A percentile compares a stretch with the other conserved stretches of the same genome.
phyloP scores from a whole-genome alignment of 192 early-diverging fungal genomes.

The Gonapodya sp. region DNA sequence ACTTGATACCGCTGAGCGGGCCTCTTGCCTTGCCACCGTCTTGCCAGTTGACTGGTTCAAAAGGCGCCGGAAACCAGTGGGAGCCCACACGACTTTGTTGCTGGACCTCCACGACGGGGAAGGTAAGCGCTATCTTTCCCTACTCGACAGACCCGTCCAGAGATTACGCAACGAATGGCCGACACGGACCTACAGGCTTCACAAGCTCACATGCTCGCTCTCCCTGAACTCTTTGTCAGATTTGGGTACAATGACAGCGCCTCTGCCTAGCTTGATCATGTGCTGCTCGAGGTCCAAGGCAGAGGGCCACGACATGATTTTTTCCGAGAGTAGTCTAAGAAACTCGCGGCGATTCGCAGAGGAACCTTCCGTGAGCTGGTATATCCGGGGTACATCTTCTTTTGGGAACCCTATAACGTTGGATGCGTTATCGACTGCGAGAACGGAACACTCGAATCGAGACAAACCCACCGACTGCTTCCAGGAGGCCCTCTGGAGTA shows the following conservation, averaged over 20 bases:
- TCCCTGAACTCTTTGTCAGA: background rate
- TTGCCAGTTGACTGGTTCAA: background rate
- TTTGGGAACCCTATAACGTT: background rate
- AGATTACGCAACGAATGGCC: too few relatives aligned
- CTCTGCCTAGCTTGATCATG: background rate
- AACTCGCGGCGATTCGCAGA: background rate
- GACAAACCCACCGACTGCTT: background rate
- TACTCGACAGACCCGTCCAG: too few relatives aligned
- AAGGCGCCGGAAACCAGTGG: background rate
- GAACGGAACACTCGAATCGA: background rate
- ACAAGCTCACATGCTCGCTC: background rate
- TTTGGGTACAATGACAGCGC: background rate
- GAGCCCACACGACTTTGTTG: background rate
- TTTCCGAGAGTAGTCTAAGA: background rate
- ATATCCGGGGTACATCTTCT: background rate
- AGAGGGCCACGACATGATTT: background rate
- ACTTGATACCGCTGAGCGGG: background rate
- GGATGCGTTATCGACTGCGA: background rate
- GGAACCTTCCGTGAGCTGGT: background rate
- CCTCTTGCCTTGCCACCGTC: background rate
- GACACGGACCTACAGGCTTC: too few relatives aligned
- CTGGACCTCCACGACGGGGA: background rate
- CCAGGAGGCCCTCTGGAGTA: slow-evolving; percentile 4
- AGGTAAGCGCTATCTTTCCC: background rate
- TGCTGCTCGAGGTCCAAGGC: slow-evolving; percentile 6